A percentile compares a stretch with the other conserved stretches of the same genome.
Evolutionary conservation across 495 filamentous ascomycete species (phyloP).

Genomic region (Staphylotrichum tortipilum): DNA sequence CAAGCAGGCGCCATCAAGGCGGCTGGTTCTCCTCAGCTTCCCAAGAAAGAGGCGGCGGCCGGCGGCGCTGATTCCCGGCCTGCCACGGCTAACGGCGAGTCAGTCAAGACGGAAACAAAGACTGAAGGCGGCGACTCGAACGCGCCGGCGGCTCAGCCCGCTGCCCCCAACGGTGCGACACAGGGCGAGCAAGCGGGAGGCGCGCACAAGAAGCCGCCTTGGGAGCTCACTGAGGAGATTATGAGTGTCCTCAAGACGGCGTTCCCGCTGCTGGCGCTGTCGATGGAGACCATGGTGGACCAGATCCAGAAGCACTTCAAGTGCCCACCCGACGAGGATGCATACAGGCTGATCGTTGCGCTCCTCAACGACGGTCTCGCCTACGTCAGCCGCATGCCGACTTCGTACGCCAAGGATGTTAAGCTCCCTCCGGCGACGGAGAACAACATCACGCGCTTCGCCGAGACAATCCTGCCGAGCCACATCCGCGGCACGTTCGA

Average conservation of each 20-base stretch:
- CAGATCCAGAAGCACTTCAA: slow-evolving; percentile 98
- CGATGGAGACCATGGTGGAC: slow-evolving; percentile 99
- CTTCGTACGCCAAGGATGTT: slow-evolving; percentile 78
- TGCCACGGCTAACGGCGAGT: slow-evolving; percentile 38
- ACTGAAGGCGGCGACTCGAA: slow-evolving; percentile 37
- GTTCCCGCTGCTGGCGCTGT: slow-evolving; percentile 88
- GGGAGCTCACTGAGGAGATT: slow-evolving; percentile 94
- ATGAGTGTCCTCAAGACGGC: slow-evolving; percentile 90
- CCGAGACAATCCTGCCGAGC: slow-evolving; percentile 85
- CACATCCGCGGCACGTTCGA: slow-evolving; percentile 94
- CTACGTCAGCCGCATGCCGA: slow-evolving; percentile 79
- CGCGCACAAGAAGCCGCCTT: slow-evolving; percentile 63
- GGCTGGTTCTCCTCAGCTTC: slow-evolving; percentile 33
- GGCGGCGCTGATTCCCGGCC: slow-evolving; percentile 29
- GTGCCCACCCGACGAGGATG: slow-evolving; percentile 95
- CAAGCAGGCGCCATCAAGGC: slow-evolving; percentile 23
- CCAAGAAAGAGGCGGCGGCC: slow-evolving; percentile 38
- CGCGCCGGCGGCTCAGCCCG: slow-evolving; percentile 12
- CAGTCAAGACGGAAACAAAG: slow-evolving; percentile 35
- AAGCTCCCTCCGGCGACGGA: slow-evolving; percentile 86
- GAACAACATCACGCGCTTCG: slow-evolving; percentile 90
- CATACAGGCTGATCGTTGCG: slow-evolving; percentile 94
- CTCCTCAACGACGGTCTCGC: slow-evolving; percentile 86
- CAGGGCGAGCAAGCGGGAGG: slow-evolving; percentile 22
- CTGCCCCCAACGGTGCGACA: slow-evolving; percentile 17